Evolutionary conservation across 1,284 basidiomycete genomes (phyloP).

Genomic region (Microbotryum violaceum): DNA sequence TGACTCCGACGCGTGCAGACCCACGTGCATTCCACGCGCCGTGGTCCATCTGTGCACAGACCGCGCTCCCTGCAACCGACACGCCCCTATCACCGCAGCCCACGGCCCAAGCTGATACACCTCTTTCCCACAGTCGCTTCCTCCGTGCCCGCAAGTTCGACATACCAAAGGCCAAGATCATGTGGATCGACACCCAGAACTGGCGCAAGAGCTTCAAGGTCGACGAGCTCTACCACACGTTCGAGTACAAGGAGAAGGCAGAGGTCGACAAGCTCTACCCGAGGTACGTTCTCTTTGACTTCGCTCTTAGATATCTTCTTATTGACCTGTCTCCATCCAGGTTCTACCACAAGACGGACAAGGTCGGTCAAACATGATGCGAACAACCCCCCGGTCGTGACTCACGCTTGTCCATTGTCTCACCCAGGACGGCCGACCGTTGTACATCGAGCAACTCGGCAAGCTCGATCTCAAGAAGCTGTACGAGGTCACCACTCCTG

Average conservation of each 20-base stretch:
- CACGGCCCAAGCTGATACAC: too few species aligned
- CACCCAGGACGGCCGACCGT: constrained; percentile 76
- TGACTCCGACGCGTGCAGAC: background rate
- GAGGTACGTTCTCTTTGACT: constrained; percentile 55
- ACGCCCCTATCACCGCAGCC: too few species aligned
- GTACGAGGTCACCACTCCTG: constrained; percentile 71
- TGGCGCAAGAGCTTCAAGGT: constrained; percentile 87
- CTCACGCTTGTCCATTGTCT: background rate
- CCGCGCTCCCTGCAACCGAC: too few species aligned
- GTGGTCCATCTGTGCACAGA: too few species aligned
- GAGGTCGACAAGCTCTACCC: constrained; percentile 89
- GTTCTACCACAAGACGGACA: constrained; percentile 82
- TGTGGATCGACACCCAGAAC: constrained; percentile 74
- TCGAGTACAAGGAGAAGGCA: constrained; percentile 77
- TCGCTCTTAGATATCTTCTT: background rate
- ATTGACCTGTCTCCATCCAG: constrained; percentile 1
- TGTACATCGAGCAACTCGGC: constrained; percentile 92
- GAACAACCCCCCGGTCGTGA: too few species aligned
- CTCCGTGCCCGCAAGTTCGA: constrained; percentile 91
- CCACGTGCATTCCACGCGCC: background rate
- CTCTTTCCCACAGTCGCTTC: constrained; percentile 47
- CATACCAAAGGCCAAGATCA: constrained; percentile 67
- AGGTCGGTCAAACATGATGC: too few species aligned
- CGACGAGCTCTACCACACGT: constrained; percentile 76
- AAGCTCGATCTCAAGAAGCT: constrained; percentile 79